phyloP scores from a whole-genome alignment of 2,329 filamentous ascomycete species.

The Aureobasidium sp. region DNA sequence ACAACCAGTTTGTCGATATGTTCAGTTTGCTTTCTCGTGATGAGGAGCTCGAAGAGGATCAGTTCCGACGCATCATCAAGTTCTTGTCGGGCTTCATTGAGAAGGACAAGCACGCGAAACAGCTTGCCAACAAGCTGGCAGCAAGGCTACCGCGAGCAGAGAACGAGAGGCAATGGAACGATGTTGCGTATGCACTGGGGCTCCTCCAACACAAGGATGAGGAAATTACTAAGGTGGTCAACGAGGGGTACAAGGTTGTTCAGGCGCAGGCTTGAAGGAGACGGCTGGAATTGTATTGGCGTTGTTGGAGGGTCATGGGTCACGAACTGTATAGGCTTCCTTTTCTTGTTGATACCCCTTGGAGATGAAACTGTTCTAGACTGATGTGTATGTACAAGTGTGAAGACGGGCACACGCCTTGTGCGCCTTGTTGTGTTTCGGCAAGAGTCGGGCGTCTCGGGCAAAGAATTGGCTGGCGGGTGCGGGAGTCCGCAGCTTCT shows the following conservation, averaged over 20 bases:
- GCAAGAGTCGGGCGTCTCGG: background rate
- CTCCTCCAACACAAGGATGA: slow-evolving; percentile 89
- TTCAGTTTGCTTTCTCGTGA: slow-evolving; percentile 87
- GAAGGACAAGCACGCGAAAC: slow-evolving; percentile 98
- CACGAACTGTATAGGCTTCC: background rate
- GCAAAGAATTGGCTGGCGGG: background rate
- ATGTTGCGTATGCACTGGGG: slow-evolving; percentile 86
- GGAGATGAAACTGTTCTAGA: background rate
- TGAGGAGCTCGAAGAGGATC: slow-evolving; percentile 69
- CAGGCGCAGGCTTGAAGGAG: slow-evolving; percentile 30
- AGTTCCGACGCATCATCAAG: slow-evolving; percentile 76
- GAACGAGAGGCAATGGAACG: slow-evolving; percentile 92
- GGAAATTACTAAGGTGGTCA: slow-evolving; percentile 68
- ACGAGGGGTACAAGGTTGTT: slow-evolving; percentile 59
- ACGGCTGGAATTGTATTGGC: background rate
- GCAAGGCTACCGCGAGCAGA: slow-evolving; percentile 78
- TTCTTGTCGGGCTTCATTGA: slow-evolving; percentile 95
- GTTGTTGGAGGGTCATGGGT: background rate
- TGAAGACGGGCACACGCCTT: too few species aligned
- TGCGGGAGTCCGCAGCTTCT: background rate
- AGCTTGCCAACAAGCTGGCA: slow-evolving; percentile 85
- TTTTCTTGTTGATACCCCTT: slow-evolving; percentile 8
- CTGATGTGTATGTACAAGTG: background rate
- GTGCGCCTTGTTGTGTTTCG: background rate
- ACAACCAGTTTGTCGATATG: slow-evolving; percentile 99